Conservation (phyloP, 192 early-diverging fungal species). For the Piromyces sp. region DNA sequence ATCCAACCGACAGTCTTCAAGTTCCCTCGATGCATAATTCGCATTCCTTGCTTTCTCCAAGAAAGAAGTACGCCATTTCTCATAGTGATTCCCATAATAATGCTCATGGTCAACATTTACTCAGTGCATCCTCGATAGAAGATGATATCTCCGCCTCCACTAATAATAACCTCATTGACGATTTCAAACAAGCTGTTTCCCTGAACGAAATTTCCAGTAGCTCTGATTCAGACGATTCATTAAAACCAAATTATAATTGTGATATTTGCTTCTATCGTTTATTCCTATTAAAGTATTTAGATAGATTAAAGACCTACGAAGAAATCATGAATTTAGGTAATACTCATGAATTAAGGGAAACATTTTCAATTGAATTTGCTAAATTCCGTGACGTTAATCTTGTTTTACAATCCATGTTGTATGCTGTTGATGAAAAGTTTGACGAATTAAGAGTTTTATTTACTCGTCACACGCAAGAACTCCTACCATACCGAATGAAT, state of each 20-base stretch:
- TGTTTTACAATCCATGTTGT: conserved; percentile 28
- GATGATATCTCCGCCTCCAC: not conserved
- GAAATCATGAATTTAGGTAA: conserved; percentile 20
- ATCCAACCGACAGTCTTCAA: not conserved
- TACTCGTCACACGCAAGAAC: conserved; percentile 34
- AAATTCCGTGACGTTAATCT: conserved; percentile 47
- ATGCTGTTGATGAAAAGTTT: conserved; percentile 33
- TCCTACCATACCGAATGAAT: conserved; percentile 35
- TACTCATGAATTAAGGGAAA: not conserved
- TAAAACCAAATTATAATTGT: not conserved
- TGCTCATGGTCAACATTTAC: too few species aligned
- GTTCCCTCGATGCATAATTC: not conserved
- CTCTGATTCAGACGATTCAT: not conserved
- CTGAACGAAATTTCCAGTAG: not conserved
- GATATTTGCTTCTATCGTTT: conserved; percentile 23
- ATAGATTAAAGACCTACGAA: conserved; percentile 39
- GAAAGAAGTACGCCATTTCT: not conserved
- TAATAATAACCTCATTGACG: not conserved
- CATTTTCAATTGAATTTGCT: conserved; percentile 24
- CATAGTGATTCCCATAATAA: not conserved
- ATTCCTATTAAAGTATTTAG: conserved; percentile 37
- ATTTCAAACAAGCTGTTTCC: not conserved
- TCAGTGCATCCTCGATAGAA: not conserved
- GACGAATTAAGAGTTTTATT: conserved; percentile 39
- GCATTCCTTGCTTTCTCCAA: not conserved